A percentile compares a stretch with the other conserved stretches of the same genome.
Conservation (phyloP, 306 rosid species). For the Luffa acutangula region DNA sequence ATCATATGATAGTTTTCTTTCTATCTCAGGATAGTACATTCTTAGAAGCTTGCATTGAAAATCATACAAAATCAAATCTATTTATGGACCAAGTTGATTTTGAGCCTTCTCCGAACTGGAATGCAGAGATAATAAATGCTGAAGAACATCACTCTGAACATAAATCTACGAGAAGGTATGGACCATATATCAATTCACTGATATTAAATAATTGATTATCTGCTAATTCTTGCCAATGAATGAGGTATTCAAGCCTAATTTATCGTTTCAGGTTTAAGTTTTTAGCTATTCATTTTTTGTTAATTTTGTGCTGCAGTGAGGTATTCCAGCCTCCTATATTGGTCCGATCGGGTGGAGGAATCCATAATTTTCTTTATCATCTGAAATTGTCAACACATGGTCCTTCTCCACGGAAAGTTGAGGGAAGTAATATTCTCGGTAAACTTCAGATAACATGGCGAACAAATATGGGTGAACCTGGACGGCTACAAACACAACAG, state of each 20-base stretch:
- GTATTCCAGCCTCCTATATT: slow-evolving; percentile 55
- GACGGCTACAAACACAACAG: slow-evolving; percentile 93
- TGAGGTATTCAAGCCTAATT: not conserved
- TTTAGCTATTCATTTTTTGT: slow-evolving; percentile 5
- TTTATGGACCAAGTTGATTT: slow-evolving; percentile 99
- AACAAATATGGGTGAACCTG: slow-evolving; percentile 96
- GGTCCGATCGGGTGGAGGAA: slow-evolving; percentile 88
- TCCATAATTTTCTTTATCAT: slow-evolving; percentile 87
- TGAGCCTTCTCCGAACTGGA: slow-evolving; percentile 82
- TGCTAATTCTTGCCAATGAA: not conserved
- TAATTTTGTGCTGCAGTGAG: slow-evolving; percentile 40
- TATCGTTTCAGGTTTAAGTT: not conserved
- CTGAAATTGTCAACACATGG: slow-evolving; percentile 41
- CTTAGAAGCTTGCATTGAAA: slow-evolving; percentile 97
- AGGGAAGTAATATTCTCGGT: slow-evolving; percentile 93
- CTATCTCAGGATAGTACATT: slow-evolving; percentile 76
- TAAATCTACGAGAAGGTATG: slow-evolving; percentile 45
- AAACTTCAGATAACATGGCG: slow-evolving; percentile 98
- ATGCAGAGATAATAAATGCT: slow-evolving; percentile 60
- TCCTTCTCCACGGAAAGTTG: slow-evolving; percentile 47
- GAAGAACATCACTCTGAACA: slow-evolving; percentile 43
- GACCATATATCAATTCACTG: slow-evolving; percentile 11
- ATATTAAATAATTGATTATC: not conserved
- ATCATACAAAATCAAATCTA: slow-evolving; percentile 92
- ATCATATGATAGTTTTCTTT: slow-evolving; percentile 5